phyloP scores from a whole-genome alignment of 352 stramenopile species.

The Detonula confervacea region DNA sequence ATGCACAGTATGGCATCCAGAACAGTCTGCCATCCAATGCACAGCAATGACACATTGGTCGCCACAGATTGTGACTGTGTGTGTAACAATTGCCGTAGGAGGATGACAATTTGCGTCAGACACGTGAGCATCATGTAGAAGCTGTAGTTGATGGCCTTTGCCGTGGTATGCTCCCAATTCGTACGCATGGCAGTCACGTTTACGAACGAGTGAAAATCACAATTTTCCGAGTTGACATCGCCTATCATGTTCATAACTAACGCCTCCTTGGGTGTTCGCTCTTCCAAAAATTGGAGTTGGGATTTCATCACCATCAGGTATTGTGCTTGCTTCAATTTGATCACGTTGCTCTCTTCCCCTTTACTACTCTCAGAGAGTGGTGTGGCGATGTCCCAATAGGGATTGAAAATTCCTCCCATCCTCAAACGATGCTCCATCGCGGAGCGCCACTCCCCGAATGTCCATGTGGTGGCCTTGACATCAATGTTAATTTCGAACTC shows the following conservation, averaged over 20 bases:
- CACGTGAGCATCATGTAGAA: slow-evolving; percentile 87
- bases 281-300: slow-evolving; percentile 52
- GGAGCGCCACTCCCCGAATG: slow-evolving; percentile 65
- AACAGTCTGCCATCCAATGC: slow-evolving; percentile 83
- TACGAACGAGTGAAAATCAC: slow-evolving; percentile 73
- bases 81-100: slow-evolving; percentile 85
- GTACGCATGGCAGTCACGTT: slow-evolving; percentile 81
- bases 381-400: slow-evolving; percentile 22
- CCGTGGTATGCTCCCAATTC: slow-evolving; percentile 81
- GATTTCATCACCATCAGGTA: slow-evolving; percentile 54
- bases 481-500: slow-evolving; percentile 84
- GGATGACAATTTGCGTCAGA: slow-evolving; percentile 83
- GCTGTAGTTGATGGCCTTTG: slow-evolving; percentile 85
- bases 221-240: slow-evolving; percentile 76
- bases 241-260: slow-evolving; percentile 76
- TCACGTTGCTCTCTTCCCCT: neutral
- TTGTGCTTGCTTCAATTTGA: slow-evolving; percentile 45
- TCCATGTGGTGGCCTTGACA: slow-evolving; percentile 69
- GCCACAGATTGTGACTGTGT: slow-evolving; percentile 76
- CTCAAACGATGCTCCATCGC: slow-evolving; percentile 52
- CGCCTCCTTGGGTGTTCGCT: slow-evolving; percentile 61
- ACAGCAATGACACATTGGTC: slow-evolving; percentile 77
- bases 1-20: slow-evolving; percentile 95
- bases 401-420: slow-evolving; percentile 54
- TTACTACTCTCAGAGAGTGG: too few relatives aligned